Conservation (phyloP, 257 asterid genomes). For the Nicotiana paniculata region DNA sequence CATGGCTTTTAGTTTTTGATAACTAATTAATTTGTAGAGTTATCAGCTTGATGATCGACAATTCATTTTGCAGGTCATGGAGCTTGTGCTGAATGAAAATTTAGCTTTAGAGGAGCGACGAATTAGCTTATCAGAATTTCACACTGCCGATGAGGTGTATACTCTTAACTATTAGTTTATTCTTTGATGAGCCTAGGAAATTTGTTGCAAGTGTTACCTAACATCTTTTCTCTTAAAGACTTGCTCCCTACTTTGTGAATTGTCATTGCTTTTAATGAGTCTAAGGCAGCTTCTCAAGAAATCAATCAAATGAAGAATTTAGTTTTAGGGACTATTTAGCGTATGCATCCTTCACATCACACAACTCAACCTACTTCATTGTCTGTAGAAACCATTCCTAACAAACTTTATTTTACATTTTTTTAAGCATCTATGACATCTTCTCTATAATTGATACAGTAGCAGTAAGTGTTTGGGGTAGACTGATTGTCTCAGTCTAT, state of each 20-base stretch:
- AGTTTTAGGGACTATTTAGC: not conserved
- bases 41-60: not conserved
- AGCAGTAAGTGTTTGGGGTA: not conserved
- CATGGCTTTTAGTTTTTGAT: not conserved
- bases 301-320: not conserved
- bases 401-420: not conserved
- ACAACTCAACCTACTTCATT: not conserved
- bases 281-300: not conserved
- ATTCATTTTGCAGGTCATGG: conserved; percentile 57
- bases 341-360: not conserved
- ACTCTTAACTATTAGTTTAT: conserved; percentile 2
- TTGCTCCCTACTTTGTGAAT: not conserved
- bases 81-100: conserved; percentile 50
- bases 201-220: not conserved
- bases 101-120: conserved; percentile 57
- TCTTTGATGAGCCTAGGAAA: not conserved
- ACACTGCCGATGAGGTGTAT: conserved; percentile 85
- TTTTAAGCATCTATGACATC: not conserved
- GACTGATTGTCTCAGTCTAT: not conserved
- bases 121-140: conserved; percentile 78
- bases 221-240: not conserved
- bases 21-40: not conserved
- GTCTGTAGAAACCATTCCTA: not conserved
- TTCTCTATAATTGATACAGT: not conserved
- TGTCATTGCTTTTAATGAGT: not conserved